Conservation (phyloP, 306 rosid species). For the Sindora glabra region DNA sequence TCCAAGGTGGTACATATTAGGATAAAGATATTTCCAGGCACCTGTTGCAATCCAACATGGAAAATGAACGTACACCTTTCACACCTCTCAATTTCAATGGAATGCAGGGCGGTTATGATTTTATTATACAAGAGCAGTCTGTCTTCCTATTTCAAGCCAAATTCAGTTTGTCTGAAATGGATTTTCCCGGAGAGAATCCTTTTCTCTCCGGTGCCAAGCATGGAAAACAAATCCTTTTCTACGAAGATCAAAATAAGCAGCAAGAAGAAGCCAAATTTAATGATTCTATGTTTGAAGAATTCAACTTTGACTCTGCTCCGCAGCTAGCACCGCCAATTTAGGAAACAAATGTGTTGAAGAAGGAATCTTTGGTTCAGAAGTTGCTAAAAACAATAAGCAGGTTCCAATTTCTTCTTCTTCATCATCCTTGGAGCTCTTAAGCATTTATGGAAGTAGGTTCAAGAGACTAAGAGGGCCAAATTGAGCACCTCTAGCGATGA, state of each 20-base stretch:
- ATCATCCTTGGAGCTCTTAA: slow-evolving; percentile 46
- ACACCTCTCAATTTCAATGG: slow-evolving; percentile 2
- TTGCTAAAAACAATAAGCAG: neutral
- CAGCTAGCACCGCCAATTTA: slow-evolving; percentile 14
- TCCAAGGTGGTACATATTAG: too few relatives aligned
- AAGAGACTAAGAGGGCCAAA: slow-evolving; percentile 33
- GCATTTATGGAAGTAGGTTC: slow-evolving; percentile 32
- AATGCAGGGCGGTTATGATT: slow-evolving; percentile 5
- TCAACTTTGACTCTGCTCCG: slow-evolving; percentile 16
- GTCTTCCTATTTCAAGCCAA: slow-evolving; percentile 1
- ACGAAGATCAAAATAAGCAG: slow-evolving; percentile 14
- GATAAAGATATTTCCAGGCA: neutral
- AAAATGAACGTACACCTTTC: neutral
- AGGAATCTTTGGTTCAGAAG: slow-evolving; percentile 6
- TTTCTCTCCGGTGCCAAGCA: slow-evolving; percentile 4
- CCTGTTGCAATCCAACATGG: neutral
- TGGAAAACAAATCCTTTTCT: neutral
- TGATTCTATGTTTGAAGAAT: slow-evolving; percentile 21
- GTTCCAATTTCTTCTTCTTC: slow-evolving; percentile 18
- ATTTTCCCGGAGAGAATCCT: slow-evolving; percentile 14
- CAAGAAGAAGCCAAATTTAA: slow-evolving; percentile 20
- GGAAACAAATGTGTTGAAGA: neutral
- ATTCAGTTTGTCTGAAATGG: slow-evolving; percentile 13
- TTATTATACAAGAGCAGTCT: slow-evolving; percentile 16
- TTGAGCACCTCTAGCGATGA: neutral